These are phyloP conservation scores for Litsea cubeba DNA, from an alignment of 164 flowering plant species.

Conservation along the genomic window DNA sequence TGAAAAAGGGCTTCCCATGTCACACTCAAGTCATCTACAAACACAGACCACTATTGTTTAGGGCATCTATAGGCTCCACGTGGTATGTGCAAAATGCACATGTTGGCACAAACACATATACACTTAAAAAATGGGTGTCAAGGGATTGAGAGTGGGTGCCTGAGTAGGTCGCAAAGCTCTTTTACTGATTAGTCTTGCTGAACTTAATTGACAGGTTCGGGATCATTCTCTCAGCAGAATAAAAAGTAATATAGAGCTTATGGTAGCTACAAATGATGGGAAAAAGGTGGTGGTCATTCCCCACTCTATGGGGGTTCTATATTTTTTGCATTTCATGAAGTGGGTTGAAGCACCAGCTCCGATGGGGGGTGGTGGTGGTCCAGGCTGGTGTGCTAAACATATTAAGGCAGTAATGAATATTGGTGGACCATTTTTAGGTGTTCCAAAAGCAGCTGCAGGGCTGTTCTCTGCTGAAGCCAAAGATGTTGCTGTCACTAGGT, in stretches of 20 bases:
- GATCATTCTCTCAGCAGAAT: slow-evolving; percentile 56
- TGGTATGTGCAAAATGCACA: not conserved
- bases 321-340: slow-evolving; percentile 64
- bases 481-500: slow-evolving; percentile 97
- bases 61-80: not conserved
- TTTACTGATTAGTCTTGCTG: not conserved
- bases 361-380: slow-evolving; percentile 69
- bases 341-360: slow-evolving; percentile 75
- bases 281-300: slow-evolving; percentile 60
- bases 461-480: slow-evolving; percentile 93
- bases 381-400: slow-evolving; percentile 58
- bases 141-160: not conserved
- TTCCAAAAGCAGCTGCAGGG: slow-evolving; percentile 89
- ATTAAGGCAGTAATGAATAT: slow-evolving; percentile 62
- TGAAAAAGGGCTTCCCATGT: too few species aligned
- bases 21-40: too few species aligned
- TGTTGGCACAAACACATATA: not conserved
- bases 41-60: not conserved
- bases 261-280: slow-evolving; percentile 54
- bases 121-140: not conserved
- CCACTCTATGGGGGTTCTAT: slow-evolving; percentile 68
- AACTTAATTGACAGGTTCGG: slow-evolving; percentile 36
- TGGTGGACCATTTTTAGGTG: slow-evolving; percentile 95
- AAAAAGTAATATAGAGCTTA: slow-evolving; percentile 60
- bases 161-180: not conserved